Base-by-base conservation (phyloP, 495 filamentous ascomycete species). In the Gamarada debralockiae region DNA sequence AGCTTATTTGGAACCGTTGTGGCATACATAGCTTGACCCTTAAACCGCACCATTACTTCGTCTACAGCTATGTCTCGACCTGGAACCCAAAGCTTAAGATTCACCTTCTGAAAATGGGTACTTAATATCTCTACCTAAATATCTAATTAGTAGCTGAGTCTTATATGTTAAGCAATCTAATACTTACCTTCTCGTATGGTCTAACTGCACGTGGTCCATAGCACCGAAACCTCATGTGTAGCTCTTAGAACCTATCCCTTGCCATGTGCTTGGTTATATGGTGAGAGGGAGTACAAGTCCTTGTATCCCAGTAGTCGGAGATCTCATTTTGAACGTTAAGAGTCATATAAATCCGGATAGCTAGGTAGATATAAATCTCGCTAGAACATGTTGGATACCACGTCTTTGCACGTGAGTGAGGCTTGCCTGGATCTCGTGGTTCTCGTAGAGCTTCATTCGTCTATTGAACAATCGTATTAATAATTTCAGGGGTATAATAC, bases 371-470 rank as follows among this genome's bases (percentile, higher is more conserved):
- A 46, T 46, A 46, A 1, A 25, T 46, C 23, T 46, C 42, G 4
- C 21, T 5, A 27, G 2, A 25, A 18, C 5, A 25, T n/a, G 23
- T 46, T 17, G 42, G 42, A 13, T 46, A 46, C 24, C 12, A 46
- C 2, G 18, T 27, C 4, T 46, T 46, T 27, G 23, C 60, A 82
- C 43, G 72, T 27, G 23, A 2, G n/a, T 10, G 8, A 10, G 24
- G 12, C 13, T 33, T 7, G 2, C 15, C 20, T 6, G 7, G 23
- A 27, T 48, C 45, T 22, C 22, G 14, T 18, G 25, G 45, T 17
- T 34, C 18, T 37, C 45, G 45, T 2, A 36, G 14, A 48, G 29
- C 14, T 10, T 21, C 18, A 48, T 48, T 48, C 12, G 18, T 46
- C 6, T 27, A 27, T 20, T 7, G n/a, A 15, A 20, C 36, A 15